phyloP scores from a whole-genome alignment of 768 basidiomycete species.

The Mrakia hoshinonis region DNA sequence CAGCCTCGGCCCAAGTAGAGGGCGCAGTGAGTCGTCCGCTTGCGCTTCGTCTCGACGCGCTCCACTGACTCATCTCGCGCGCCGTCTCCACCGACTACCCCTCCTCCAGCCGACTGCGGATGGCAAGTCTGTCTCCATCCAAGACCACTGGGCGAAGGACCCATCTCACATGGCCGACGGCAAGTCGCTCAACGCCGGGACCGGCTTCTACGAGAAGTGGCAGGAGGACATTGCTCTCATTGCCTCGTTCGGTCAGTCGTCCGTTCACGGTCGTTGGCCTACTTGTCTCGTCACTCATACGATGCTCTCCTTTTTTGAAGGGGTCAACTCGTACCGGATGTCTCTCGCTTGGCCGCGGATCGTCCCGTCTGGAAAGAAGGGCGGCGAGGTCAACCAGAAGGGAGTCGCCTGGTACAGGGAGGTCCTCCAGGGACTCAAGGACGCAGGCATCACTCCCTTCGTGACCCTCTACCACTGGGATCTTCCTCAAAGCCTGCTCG shows the following conservation, averaged over 20 bases:
- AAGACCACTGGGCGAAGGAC: slow-evolving; percentile 21
- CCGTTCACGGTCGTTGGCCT: neutral
- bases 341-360: slow-evolving; percentile 34
- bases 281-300: too few species aligned
- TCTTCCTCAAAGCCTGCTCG: slow-evolving; percentile 32
- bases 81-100: too few species aligned
- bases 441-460: slow-evolving; percentile 17
- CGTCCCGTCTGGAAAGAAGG: slow-evolving; percentile 30
- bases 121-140: neutral
- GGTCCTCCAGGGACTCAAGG: slow-evolving; percentile 28
- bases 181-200: slow-evolving; percentile 32
- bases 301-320: neutral
- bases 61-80: too few species aligned
- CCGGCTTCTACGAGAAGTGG: slow-evolving; percentile 33
- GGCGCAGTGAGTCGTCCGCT: neutral
- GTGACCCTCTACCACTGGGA: slow-evolving; percentile 37
- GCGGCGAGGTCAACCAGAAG: slow-evolving; percentile 32
- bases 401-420: slow-evolving; percentile 34
- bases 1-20: neutral
- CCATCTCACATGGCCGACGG: slow-evolving; percentile 24
- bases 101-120: neutral
- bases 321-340: slow-evolving; percentile 33
- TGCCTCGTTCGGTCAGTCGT: slow-evolving; percentile 32
- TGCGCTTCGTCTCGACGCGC: too few species aligned
- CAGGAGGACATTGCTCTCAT: slow-evolving; percentile 34